Evolutionary conservation across 1,139 yeast genomes (phyloP), one percentile per base, ranked within the genome.

Genomic region (Diutina neorugosa): DNA sequence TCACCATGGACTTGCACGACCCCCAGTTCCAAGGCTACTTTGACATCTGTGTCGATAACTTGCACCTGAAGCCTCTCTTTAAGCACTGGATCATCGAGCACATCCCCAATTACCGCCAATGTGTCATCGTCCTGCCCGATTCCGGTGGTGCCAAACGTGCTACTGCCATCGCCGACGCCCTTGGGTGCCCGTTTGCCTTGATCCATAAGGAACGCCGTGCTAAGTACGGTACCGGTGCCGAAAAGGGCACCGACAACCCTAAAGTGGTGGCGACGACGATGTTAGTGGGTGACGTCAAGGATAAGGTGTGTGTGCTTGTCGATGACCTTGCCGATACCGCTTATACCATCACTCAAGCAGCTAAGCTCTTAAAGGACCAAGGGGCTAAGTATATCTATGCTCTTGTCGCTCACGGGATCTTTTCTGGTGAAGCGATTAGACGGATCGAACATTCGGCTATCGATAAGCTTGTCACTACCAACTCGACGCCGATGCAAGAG

Each of bases 131-230:
- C 9, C 19, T 31, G 23, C 52, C 52, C 7, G 52, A 51, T 27
- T 20, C 44, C 16, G 52, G 52, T n/a, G 52, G 52, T 7, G 52
- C 52, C 37, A 51, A 51, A 43, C 49, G 52, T 12, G 52, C 52
- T 37, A 51, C 20, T 4, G 49, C 49, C 9, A 7, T 51, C 11
- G 52, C 52, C 20, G 52, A 51, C n/a, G 50, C 43, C 25, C 34
- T 51, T 12, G 52, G 52, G 18, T 44, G 49, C 20, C 44, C 49
- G 6, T 51, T 51, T 34, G 52, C 52, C 12, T 31, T 51, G 14
- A 51, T 51, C 43, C 52, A 51, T 37, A 43, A 44, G 50, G 52
- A 51, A 23, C 23, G 50, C 2, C 19, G 50, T 18, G 34, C 31
- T 12, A 23, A 40, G 42, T 23, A 31, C 19, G 44, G 37, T 18